Percentiles rank a stretch among this genome's conserved stretches.
These are phyloP conservation scores for Pterocarpus macrocarpus DNA, from an alignment of 306 rosid genomes.

Conservation along the genomic window DNA sequence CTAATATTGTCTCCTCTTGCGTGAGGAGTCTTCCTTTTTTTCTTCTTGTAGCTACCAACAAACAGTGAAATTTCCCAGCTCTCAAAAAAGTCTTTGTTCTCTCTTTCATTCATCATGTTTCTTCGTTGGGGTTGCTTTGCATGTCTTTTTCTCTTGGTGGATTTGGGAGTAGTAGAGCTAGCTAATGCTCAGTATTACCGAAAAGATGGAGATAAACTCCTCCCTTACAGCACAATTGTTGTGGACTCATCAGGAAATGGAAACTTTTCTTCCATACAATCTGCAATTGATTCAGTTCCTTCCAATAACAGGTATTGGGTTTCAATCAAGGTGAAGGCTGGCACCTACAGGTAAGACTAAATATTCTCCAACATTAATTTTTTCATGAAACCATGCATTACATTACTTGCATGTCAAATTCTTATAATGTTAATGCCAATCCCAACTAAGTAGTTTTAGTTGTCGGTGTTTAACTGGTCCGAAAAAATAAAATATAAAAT, in stretches of 20 bases:
- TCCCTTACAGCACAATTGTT: slow-evolving; percentile 46
- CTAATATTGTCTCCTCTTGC: background rate
- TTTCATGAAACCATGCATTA: background rate
- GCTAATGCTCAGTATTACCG: slow-evolving; percentile 48
- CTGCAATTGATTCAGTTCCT: slow-evolving; percentile 77
- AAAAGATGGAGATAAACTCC: slow-evolving; percentile 8
- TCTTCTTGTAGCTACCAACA: background rate
- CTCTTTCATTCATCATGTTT: slow-evolving; percentile 33
- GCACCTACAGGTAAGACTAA: slow-evolving; percentile 66
- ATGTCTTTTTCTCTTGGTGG: slow-evolving; percentile 41
- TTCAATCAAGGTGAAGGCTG: slow-evolving; percentile 60
- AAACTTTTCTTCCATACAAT: slow-evolving; percentile 67
- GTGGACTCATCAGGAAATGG: slow-evolving; percentile 61
- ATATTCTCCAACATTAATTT: background rate
- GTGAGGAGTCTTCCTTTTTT: background rate
- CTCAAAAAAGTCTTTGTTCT: background rate
- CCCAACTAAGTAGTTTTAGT: too few species aligned
- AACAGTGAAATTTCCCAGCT: background rate
- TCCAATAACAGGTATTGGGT: slow-evolving; percentile 65
- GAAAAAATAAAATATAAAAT: too few species aligned
- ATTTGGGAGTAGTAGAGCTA: slow-evolving; percentile 16
- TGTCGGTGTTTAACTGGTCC: too few species aligned
- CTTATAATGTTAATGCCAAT: too few species aligned
- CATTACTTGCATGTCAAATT: too few species aligned
- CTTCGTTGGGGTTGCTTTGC: slow-evolving; percentile 24